Evolutionary conservation across 345 rosid species (phyloP), one percentile per base, ranked within the genome.

Genomic region (Eutrema japonicum): DNA sequence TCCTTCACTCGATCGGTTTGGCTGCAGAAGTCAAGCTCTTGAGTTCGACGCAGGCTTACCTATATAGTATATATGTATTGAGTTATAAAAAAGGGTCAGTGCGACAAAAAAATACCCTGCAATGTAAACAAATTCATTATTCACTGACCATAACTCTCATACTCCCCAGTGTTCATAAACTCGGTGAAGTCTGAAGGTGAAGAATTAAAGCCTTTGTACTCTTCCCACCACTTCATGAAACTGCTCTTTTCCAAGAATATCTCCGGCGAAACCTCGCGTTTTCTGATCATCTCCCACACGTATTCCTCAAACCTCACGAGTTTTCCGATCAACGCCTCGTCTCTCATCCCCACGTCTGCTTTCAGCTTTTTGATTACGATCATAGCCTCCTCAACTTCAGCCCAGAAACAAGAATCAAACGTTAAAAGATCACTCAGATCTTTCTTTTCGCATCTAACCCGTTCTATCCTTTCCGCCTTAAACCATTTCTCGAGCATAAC

Each of bases 321-420:
- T 9, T 57, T 33, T 40, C n/a, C 29, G 2, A 27, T 53, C 41
- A 47, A 33, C 10, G 2, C 78, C 8, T 3, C 16, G 5, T 16
- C 14, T 56, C 66, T 64, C 8, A 22, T 52, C 18, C 62, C 78
- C 38, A 29, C 64, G 0, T 13, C 2, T 40, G 38, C 42, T 7
- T 33, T 69, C 50, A 78, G 45, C 47, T 8, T 6, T 8, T 77
- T 53, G 66, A 83, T 72, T 0, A 56, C 63, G 7, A 76, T 64
- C 40, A 84, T 7, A 10, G 92, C 88, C 70, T 90, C 95, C 76
- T 93, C 96, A 9, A 93, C 98, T 4, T 78, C 64, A 14, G 87
- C 85, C 98, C 98, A 93, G 16, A 93, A 93, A 61, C 93, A 88
- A 18, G 98, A 90, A 83, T 90, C 96, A 42, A 82, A 66, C 0